Base-by-base conservation (phyloP, 768 basidiomycete species). In the Guyanaporus albipodus region DNA sequence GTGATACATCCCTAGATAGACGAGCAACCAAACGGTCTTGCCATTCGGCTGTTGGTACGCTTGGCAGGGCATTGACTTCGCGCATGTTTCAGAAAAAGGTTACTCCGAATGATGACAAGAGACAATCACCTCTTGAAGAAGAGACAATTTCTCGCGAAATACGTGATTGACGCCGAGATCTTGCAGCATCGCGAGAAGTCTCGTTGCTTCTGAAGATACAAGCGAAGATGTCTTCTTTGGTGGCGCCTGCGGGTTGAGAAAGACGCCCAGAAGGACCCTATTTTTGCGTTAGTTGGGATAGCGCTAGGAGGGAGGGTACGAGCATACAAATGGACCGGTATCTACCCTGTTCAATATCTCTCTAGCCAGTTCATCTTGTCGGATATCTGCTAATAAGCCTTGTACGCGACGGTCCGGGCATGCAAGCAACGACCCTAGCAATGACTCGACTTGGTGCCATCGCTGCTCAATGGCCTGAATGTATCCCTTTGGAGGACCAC, bases 401-500 rank as follows among this genome's bases (percentile, higher is more conserved):
- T 82, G 79, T 0, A 87, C 81, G 47, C 82, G 70, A 15, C 77
- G 70, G 62, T 87, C 83, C 23, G 77, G 74, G 48, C 85, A 87
- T 55, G 85, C 79, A 40, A 93, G 73, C 42, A 94, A 74, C 11
- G 85, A 83, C 28, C 89, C 91, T 6, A 94, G 73, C n/a, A 94
- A 70, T 11, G 90, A 87, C 66, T 94, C 92, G 56, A 93, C 87
- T 61, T 92, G 87, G 57, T 94, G 91, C 82, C 91, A 87, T 57
- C 91, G 69, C 49, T 88, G 86, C 68, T 94, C 91, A 42, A 94
- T 91, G 31, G 91, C 91, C 63, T 92, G 87, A 40, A 94, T 92
- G 63, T 94, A 94, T 17, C 91, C 91, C 60, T 90, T 90, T 6
- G 88, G 87, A 9, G 87, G 87, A 9, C 90, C 91, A 8, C 90